Evolutionary conservation across 352 stramenopile genomes (phyloP), one percentile per base, ranked within the genome.

Genomic region (Phytopythium kandeliae): DNA sequence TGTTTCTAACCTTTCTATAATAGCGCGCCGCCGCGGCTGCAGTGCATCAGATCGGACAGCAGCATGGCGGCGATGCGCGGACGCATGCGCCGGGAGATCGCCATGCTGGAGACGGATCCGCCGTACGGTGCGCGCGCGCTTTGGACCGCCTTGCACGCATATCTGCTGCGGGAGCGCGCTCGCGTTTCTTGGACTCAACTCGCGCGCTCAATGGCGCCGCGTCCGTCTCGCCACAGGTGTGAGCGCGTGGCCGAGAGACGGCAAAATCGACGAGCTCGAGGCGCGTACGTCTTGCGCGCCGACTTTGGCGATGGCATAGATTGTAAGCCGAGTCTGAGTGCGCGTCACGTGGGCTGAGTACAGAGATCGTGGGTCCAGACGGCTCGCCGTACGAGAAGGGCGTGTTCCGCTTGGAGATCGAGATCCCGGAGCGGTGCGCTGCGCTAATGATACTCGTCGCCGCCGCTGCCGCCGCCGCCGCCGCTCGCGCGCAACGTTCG

Each of bases 341-440:
- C n/a, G n/a, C 15, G 48, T 11, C 21, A 40, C 15, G 28, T 55
- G 43, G 8, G 19, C 30, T 4, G 28, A 17, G 17, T 65, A 34
- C 40, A 92, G 81, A 92, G 60, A 89, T 92, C 54, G 47, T 86
- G 50, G 81, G 81, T 19, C 81, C 81, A 3, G 81, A 92, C n/a
- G 81, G 73, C 17, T 89, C 81, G 51, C 81, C 81, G 53, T 92
- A 92, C 55, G 81, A 88, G 46, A 82, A 84, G 34, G 81, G 81
- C 26, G 71, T 87, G 17, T 90, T 92, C 51, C 60, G 67, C 30
- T 42, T 92, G 41, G 71, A 85, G 26, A 88, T 92, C 38, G 75
- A 87, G 51, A 74, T 92, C 38, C 78, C 81, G 4, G 78, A 92
- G 35, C 55, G 74, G 74, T 83, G 40, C 3, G 51, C n/a, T n/a